These are phyloP conservation scores for Mucor irregularis DNA, from an alignment of 371 early-diverging fungal genomes.

Conservation along the genomic window DNA sequence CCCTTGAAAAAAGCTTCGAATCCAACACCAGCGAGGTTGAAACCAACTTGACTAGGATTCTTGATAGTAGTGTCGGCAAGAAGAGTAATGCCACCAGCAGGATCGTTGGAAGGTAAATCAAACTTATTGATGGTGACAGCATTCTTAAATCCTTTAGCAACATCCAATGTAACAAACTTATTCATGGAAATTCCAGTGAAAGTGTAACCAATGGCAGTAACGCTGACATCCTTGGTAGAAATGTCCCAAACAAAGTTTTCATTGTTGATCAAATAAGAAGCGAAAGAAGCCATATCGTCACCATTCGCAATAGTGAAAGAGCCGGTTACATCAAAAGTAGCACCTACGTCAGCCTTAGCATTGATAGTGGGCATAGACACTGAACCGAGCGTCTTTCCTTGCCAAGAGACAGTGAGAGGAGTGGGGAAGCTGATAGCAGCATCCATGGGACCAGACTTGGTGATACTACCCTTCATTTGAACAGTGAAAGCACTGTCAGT, in stretches of 20 bases:
- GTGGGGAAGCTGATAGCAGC: constrained; percentile 58
- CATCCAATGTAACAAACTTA: constrained; percentile 53
- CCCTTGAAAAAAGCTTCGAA: constrained; percentile 34
- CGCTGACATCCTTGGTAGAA: constrained; percentile 44
- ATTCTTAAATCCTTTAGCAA: constrained; percentile 55
- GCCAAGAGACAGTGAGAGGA: constrained; percentile 51
- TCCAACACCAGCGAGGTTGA: constrained; percentile 36
- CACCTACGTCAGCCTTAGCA: constrained; percentile 49
- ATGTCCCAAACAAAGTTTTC: constrained; percentile 61
- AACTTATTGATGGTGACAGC: constrained; percentile 55
- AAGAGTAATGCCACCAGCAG: constrained; percentile 58
- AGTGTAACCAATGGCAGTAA: constrained; percentile 57
- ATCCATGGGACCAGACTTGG: constrained; percentile 62
- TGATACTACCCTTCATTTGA: constrained; percentile 55
- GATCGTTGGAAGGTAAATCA: constrained; percentile 60
- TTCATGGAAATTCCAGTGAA: constrained; percentile 55
- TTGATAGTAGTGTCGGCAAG: constrained; percentile 48
- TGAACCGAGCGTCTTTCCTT: constrained; percentile 47
- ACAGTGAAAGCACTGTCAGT: constrained; percentile 52
- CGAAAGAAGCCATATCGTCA: constrained; percentile 51
- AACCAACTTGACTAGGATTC: constrained; percentile 62
- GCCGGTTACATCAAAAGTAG: constrained; percentile 46
- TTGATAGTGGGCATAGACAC: constrained; percentile 51
- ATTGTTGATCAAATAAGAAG: constrained; percentile 58
- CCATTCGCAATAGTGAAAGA: constrained; percentile 47